Base-by-base conservation (phyloP, 2,329 filamentous ascomycete genomes). In the Nothophoma quercina region DNA sequence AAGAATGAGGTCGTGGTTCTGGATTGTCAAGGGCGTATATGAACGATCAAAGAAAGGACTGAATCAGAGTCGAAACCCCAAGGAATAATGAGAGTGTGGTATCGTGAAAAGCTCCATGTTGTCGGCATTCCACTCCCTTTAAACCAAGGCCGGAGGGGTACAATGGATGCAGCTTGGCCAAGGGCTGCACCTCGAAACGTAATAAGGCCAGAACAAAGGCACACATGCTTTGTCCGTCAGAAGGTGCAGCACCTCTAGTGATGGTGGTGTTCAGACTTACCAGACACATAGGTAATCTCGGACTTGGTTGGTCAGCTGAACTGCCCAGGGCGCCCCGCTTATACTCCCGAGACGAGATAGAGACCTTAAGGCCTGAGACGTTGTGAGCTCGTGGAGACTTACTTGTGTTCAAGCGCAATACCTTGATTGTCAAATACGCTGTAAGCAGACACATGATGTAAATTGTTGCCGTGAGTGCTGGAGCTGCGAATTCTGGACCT, bases 261-360 rank as follows among this genome's bases (percentile, higher is more conserved):
- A 49, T 49, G 33, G 36, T 28, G 32, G 36, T 53, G 48, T 45
- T 33, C 36, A 33, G 35, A 45, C 32, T 50, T 38, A 45, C 32
- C 29, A 23, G 38, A 32, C 42, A 36, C 32, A 41, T 28, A 32
- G 32, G 15, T 41, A 23, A 33, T 35, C 40, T 48, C 16, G 30
- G 23, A 32, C 28, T 48, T 58, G 49, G 54, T 58, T 59, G 60
- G 60, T 33, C 33, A 35, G 23, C 12, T 15, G 18, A 29, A 51
- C 33, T 22, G 35, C 13, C 36, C 22, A 33, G 33, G 48, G 12
- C 18, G 34, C 23, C 15, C 28, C 19, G 15, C 33, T 33, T 19
- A 22, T 32, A 15, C n/a, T 34, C 40, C 34, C 35, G 40, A 44
- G 21, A 39, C 34, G 33, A 39, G 28, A 12, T 28, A 12, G 19